These are phyloP conservation scores for Gossypium mustelinum DNA, from an alignment of 345 rosid genomes.

Conservation along the genomic window DNA sequence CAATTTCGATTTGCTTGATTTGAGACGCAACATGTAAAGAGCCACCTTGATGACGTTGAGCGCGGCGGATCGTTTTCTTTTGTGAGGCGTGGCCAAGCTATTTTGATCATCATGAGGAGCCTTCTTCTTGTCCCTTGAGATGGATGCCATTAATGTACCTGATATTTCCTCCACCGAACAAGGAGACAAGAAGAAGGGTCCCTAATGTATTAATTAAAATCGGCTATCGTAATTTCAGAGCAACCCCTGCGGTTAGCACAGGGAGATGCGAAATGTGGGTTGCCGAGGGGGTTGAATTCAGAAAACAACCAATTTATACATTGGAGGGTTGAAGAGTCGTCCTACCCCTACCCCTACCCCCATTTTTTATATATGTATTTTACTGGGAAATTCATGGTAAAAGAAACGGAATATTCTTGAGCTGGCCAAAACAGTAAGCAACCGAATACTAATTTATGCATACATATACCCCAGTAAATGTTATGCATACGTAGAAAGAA, in stretches of 20 bases:
- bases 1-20: constrained; percentile 33
- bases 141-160: not conserved
- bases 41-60: constrained; percentile 36
- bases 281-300: not conserved
- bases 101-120: not conserved
- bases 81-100: not conserved
- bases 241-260: not conserved
- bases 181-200: not conserved
- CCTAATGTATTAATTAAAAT: too few species aligned
- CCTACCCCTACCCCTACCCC: not conserved
- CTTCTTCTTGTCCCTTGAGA: constrained; percentile 14
- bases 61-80: constrained; percentile 35
- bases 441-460: too few species aligned
- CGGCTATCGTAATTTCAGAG: too few species aligned
- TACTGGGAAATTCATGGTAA: too few species aligned
- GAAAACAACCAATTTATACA: not conserved
- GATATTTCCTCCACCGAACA: constrained; percentile 14
- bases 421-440: too few species aligned
- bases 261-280: not conserved
- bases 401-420: too few species aligned
- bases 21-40: constrained; percentile 41
- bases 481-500: too few species aligned
- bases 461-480: too few species aligned
- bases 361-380: too few species aligned
- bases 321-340: not conserved